Base-by-base conservation (phyloP, 306 rosid species). In the Carpinus viminea region DNA sequence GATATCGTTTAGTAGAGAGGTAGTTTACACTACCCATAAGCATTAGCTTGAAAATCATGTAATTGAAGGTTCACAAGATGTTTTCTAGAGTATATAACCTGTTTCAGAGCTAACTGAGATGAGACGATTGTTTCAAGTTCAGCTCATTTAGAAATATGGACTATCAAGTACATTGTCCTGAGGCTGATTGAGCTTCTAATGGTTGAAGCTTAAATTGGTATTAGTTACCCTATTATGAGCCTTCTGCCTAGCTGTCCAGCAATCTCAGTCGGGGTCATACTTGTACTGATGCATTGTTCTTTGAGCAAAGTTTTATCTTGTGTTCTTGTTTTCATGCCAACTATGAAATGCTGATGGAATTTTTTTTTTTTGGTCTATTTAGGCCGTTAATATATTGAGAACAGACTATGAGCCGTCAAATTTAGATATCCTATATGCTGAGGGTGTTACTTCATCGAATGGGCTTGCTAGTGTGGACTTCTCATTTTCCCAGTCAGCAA, bases 381-480 rank as follows among this genome's bases (percentile, higher is more conserved):
- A 96, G 99, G 97, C 87, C 66, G 87, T 93, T 82, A 88, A 90
- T 81, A 91, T 96, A 85, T 85, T 96, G 81, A 93, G 87, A 85
- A 77, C 85, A 51, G 99, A 93, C 66, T 93, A 93, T 80, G 97
- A 96, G 81, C 98, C 99, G 53, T 90, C 98, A 7, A 97, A 96
- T 87, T 82, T 88, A 60, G 99, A 96, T 81, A 93, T 96, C 74
- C 93, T 96, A 31, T 90, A 90, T 79, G 98, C 98, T 48, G 99
- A 93, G 88, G 97, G 99, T 75, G 96, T 91, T 77, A 96, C 95
- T 84, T 89, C 99, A 83, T 90, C 96, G 57, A 96, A 96, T 88
- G 99, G 99, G 74, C 93, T 96, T 68, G 96, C 94, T 65, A 87
- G 87, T 84, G 93, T 90, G 61, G 99, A 96, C 81, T 96, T 93